These are phyloP conservation scores for Pythium aquatile DNA, from an alignment of 352 stramenopile genomes.

Conservation along the genomic window DNA sequence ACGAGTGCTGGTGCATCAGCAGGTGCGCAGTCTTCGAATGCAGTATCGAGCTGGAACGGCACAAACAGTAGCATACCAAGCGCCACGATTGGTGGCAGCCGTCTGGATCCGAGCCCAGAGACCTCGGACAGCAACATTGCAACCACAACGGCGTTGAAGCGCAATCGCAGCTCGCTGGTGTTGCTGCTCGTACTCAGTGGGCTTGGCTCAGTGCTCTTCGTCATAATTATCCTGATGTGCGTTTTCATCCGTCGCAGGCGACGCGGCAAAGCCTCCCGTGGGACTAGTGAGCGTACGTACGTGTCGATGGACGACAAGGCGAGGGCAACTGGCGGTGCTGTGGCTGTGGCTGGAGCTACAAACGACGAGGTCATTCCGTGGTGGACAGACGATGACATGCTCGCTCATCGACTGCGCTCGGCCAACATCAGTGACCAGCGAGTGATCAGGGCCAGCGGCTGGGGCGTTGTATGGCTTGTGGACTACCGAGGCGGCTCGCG, in stretches of 20 bases:
- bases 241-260: not conserved
- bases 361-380: not conserved
- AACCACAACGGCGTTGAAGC: not conserved
- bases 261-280: not conserved
- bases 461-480: not conserved
- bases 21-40: not conserved
- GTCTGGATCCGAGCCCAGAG: not conserved
- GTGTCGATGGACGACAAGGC: not conserved
- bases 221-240: not conserved
- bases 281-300: not conserved
- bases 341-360: too few relatives aligned
- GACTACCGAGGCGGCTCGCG: not conserved
- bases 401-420: not conserved
- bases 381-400: not conserved
- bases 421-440: not conserved
- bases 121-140: not conserved
- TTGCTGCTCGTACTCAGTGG: not conserved
- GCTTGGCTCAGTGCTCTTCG: not conserved
- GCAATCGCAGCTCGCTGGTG: not conserved
- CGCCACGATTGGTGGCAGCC: not conserved
- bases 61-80: not conserved
- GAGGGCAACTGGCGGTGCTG: not conserved
- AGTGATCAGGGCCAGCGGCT: not conserved
- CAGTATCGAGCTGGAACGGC: not conserved
- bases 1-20: too few relatives aligned